These are phyloP conservation scores for Cercospora sp. DNA, from an alignment of 2,329 filamentous ascomycete genomes.

Conservation along the genomic window DNA sequence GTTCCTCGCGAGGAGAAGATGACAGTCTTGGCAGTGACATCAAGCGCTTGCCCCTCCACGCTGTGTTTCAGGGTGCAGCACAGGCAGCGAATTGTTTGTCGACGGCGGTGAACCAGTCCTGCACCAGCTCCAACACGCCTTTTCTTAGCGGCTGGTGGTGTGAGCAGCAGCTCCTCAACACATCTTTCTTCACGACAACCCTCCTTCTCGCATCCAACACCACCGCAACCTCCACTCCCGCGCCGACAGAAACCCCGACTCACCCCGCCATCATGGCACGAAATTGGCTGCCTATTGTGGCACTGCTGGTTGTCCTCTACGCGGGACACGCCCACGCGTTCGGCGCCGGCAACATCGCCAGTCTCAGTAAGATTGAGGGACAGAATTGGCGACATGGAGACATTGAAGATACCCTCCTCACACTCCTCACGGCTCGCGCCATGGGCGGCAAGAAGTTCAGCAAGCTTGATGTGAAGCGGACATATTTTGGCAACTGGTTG, in stretches of 20 bases:
- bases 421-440: slow-evolving; percentile 56
- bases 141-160: not conserved
- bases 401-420: slow-evolving; percentile 57
- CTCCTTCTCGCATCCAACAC: not conserved
- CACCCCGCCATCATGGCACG: slow-evolving; percentile 25
- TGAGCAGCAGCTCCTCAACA: not conserved
- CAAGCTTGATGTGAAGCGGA: slow-evolving; percentile 77
- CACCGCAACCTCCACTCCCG: not conserved
- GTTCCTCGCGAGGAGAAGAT: not conserved
- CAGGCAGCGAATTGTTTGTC: not conserved
- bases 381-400: slow-evolving; percentile 57
- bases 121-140: not conserved
- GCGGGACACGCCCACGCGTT: slow-evolving; percentile 40
- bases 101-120: not conserved
- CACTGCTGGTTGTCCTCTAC: slow-evolving; percentile 30
- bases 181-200: not conserved
- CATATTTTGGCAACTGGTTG: slow-evolving; percentile 97
- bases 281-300: slow-evolving; percentile 29
- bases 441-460: slow-evolving; percentile 77
- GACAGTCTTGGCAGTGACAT: not conserved
- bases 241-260: not conserved
- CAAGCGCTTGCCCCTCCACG: not conserved
- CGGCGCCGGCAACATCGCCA: slow-evolving; percentile 75
- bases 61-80: not conserved
- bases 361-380: slow-evolving; percentile 64